phyloP scores from a whole-genome alignment of 495 filamentous ascomycete genomes.

The Tuber aestivum region DNA sequence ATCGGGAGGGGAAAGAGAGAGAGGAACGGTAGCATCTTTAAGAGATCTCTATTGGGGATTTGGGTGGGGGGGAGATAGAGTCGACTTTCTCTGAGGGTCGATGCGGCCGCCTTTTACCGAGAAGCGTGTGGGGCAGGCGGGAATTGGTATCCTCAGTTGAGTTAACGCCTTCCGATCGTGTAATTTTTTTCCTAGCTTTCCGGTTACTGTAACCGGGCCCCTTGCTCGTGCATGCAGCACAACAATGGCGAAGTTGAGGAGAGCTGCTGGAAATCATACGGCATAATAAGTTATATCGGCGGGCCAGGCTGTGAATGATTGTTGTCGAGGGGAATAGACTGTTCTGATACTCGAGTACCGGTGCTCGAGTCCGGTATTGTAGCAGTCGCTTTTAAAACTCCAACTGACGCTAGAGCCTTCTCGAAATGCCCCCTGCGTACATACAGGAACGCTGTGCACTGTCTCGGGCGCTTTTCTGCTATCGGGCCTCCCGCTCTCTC shows the following conservation, averaged over 20 bases:
- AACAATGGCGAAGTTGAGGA: not conserved
- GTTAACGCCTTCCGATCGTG: not conserved
- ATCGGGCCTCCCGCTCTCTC: not conserved
- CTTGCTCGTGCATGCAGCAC: not conserved
- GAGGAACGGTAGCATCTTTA: not conserved
- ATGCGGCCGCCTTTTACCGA: not conserved
- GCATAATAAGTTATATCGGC: not conserved
- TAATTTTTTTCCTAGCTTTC: not conserved
- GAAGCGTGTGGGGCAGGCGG: not conserved
- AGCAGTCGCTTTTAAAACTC: not conserved
- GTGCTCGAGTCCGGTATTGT: too few relatives aligned
- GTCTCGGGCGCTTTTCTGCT: not conserved
- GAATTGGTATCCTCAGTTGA: not conserved
- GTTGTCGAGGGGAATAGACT: too few relatives aligned
- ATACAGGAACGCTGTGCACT: not conserved
- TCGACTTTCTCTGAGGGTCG: not conserved
- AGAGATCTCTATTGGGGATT: not conserved
- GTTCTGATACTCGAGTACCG: too few relatives aligned
- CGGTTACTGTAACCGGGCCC: not conserved
- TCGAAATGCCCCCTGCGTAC: not conserved
- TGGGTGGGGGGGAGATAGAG: not conserved
- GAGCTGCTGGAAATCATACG: not conserved
- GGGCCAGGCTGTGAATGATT: not conserved
- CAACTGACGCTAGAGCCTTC: not conserved
- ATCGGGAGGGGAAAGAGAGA: too few relatives aligned